Conservation (phyloP, 75 land plant species). For the Chamaecyparis obtusa region DNA sequence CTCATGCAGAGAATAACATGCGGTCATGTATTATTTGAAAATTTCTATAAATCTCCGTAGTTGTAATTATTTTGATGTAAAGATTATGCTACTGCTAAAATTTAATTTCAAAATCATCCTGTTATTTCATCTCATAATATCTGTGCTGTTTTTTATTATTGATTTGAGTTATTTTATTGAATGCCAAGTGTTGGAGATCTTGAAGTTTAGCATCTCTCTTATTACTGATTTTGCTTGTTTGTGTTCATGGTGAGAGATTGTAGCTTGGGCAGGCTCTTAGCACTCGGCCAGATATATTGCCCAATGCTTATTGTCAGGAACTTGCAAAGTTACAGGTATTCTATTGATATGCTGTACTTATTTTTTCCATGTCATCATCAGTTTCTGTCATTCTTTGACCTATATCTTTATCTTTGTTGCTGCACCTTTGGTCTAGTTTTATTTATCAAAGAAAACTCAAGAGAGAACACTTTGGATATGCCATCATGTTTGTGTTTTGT, state of each 20-base stretch:
- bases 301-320: conserved; percentile 84
- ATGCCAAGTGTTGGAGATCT: not conserved
- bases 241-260: conserved; percentile 18
- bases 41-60: not conserved
- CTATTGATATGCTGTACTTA: not conserved
- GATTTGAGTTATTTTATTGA: not conserved
- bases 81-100: not conserved
- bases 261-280: conserved; percentile 99
- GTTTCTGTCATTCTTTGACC: not conserved
- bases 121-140: conserved; percentile 6
- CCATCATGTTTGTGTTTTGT: not conserved
- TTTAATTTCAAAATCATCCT: not conserved
- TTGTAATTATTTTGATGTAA: not conserved
- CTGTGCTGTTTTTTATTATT: not conserved
- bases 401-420: not conserved
- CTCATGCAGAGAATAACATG: not conserved
- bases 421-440: not conserved
- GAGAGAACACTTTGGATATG: not conserved
- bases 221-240: not conserved
- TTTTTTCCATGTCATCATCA: not conserved
- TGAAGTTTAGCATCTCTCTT: not conserved
- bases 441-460: not conserved
- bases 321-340: conserved; percentile 94
- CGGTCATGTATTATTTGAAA: not conserved
- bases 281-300: conserved; percentile 94